Evolutionary conservation across 345 rosid genomes (phyloP).

Genomic region (Salix caprea): DNA sequence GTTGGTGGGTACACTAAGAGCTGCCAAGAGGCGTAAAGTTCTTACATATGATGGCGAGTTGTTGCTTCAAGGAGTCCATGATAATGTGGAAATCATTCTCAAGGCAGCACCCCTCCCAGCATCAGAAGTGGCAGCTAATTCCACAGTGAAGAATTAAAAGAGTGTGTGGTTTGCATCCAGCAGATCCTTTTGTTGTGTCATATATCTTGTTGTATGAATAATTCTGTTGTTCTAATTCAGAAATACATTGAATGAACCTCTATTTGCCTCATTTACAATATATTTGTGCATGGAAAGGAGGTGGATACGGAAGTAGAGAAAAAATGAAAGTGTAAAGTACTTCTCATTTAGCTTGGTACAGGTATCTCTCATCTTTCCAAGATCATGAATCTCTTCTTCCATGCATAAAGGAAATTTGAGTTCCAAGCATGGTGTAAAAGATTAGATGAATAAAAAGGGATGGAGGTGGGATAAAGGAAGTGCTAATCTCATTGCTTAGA

Average conservation of each 20-base stretch:
- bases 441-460: too few species aligned
- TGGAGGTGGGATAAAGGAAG: too few species aligned
- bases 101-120: constrained; percentile 44
- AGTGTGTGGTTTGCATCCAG: neutral
- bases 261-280: neutral
- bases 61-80: constrained; percentile 91
- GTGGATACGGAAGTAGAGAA: neutral
- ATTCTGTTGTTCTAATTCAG: neutral
- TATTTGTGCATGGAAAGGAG: neutral
- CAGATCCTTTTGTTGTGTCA: neutral
- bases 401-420: neutral
- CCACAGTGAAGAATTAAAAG: neutral
- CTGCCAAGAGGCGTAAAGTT: constrained; percentile 83
- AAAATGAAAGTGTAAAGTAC: neutral
- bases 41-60: constrained; percentile 71
- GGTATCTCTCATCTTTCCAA: neutral
- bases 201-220: neutral
- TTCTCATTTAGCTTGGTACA: neutral
- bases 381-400: neutral
- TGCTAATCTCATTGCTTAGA: too few species aligned
- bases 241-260: neutral
- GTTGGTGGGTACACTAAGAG: constrained; percentile 85
- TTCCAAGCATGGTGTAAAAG: neutral
- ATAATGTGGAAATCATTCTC: constrained; percentile 73
- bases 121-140: neutral